Base-by-base conservation (phyloP, 768 basidiomycete species). In the Termitomyces titanicus region DNA sequence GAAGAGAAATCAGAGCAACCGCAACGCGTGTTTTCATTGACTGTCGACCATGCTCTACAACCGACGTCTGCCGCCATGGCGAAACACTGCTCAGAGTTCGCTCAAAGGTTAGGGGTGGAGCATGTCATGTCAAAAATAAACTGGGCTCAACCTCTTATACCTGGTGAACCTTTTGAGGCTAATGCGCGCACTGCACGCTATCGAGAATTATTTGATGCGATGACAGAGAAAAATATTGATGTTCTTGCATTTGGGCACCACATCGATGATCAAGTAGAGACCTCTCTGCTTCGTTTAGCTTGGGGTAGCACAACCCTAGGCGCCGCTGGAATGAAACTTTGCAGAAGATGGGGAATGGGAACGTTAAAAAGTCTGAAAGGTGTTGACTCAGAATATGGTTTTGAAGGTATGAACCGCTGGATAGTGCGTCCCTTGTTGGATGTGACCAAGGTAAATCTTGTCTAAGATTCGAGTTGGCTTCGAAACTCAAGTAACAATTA, bases 221-320 rank as follows among this genome's bases (percentile, higher is more conserved):
- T 68, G 66, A 57, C 55, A 49, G 68, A 59, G 1, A 55, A 67
- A 0, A 62, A 73, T 1, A 67, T 75, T 3, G 59, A 73, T 15
- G 65, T 76, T 13, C 65, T 92, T 51, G 86, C 86, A 0, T 77
- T 86, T 47, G 92, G 81, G 0, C 92, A 94, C 61, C 92, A 94
- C 64, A 79, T 79, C 3, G 89, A 94, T 64, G 92, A 94, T 64
- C 89, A 93, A 65, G 79, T 92, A 10, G 92, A 94, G 66, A 94
- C 92, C 0, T 77, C 83, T 29, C 70, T 94, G 49, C 83, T 92
- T 77, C 82, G 92, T 5, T 65, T 87, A 15, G 75, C 81, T 5
- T 77, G 69, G 57, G 84, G 86, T 0, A 85, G 84, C 5, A 76
- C 81, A 2, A 64, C 70, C 40, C 52, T 79, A 15, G 88, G 87